Percentiles rank a stretch among this genome's conserved stretches.
Evolutionary conservation across 345 rosid genomes (phyloP).

Genomic region (Eucalyptus decipiens): DNA sequence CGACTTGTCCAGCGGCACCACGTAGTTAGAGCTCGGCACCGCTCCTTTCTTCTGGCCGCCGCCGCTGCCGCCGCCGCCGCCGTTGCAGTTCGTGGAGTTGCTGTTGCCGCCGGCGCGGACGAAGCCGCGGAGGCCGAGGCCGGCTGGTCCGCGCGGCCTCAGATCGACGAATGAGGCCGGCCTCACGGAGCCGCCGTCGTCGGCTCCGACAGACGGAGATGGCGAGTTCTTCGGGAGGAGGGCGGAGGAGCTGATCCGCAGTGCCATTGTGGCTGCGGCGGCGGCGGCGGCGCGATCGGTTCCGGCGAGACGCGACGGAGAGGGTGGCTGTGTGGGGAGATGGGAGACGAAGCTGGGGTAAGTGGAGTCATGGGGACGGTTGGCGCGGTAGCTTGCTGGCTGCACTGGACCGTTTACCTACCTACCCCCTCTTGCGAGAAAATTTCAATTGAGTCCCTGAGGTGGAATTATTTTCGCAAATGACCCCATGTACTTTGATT

Average conservation of each 20-base stretch:
- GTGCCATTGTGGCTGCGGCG: neutral
- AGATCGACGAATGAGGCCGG: neutral
- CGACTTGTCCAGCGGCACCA: constrained; percentile 80
- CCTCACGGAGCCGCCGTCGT: neutral
- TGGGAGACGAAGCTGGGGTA: neutral
- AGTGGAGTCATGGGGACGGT: neutral
- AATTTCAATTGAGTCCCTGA: neutral
- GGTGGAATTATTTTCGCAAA: neutral
- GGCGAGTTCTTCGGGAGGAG: neutral
- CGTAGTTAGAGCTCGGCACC: constrained; percentile 85
- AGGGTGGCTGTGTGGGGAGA: neutral
- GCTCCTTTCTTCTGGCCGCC: constrained; percentile 28
- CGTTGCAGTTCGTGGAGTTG: constrained; percentile 2
- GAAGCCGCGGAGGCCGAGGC: neutral
- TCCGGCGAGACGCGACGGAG: neutral
- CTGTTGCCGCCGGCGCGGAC: neutral
- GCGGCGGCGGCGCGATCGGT: neutral
- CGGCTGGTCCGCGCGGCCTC: neutral
- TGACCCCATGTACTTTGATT: neutral
- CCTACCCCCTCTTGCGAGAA: neutral
- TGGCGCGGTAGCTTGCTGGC: neutral
- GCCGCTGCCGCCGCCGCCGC: constrained; percentile 12
- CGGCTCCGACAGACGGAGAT: neutral
- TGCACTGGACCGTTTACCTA: neutral
- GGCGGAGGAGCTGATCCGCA: neutral